Conservation (phyloP, 768 basidiomycete species). For the Russula earlei region DNA sequence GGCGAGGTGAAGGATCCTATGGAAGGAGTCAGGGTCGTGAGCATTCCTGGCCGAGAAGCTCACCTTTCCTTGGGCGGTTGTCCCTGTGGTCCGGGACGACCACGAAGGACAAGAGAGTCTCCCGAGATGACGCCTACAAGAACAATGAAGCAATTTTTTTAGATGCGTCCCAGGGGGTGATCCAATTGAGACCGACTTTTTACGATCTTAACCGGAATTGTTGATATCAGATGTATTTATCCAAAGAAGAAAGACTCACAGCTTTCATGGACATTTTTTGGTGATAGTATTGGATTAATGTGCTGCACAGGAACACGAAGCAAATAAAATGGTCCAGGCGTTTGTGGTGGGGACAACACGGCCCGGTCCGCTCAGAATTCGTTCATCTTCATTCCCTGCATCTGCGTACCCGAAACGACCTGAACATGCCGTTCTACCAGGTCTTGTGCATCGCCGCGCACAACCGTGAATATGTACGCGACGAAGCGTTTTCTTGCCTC, state of each 20-base stretch:
- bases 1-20: constrained; percentile 80
- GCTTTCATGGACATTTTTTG: constrained; percentile 63
- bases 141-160: constrained; percentile 17
- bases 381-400: no score
- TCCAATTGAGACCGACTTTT: constrained; percentile 37
- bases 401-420: no score
- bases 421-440: constrained; percentile 77
- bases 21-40: neutral
- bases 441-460: constrained; percentile 79
- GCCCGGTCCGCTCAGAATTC: constrained; percentile 14
- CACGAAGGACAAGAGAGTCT: constrained; percentile 80
- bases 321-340: no score
- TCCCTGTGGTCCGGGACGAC: constrained; percentile 66
- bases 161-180: neutral
- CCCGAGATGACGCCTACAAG: constrained; percentile 78
- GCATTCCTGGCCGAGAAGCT: constrained; percentile 15
- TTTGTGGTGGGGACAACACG: neutral
- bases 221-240: neutral
- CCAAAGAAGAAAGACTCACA: constrained; percentile 32
- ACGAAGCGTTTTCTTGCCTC: neutral
- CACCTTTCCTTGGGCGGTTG: constrained; percentile 88
- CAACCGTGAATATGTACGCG: constrained; percentile 59
- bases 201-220: constrained; percentile 35
- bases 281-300: neutral
- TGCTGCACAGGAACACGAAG: neutral